These are phyloP conservation scores for Amanita thiersii DNA, from an alignment of 768 basidiomycete species.

Conservation along the genomic window DNA sequence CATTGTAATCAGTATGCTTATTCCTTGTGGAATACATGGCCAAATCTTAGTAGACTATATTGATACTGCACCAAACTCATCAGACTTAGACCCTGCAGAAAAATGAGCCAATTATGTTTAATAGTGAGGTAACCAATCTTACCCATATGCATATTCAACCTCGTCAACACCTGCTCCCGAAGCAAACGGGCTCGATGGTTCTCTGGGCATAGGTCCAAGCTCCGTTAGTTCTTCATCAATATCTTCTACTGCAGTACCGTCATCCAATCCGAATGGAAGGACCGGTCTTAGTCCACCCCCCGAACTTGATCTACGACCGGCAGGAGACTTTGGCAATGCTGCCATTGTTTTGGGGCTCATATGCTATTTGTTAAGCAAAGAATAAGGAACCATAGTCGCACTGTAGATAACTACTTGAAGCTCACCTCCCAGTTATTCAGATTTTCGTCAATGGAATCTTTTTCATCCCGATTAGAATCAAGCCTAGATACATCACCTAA, in stretches of 20 bases:
- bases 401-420: constrained; percentile 5
- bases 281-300: constrained; percentile 83
- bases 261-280: constrained; percentile 63
- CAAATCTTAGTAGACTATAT: too few species aligned
- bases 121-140: constrained; percentile 21
- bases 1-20: too few species aligned
- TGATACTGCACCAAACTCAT: background rate
- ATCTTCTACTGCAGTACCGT: constrained; percentile 65
- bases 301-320: constrained; percentile 77
- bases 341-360: constrained; percentile 96
- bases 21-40: too few species aligned
- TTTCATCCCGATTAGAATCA: constrained; percentile 51
- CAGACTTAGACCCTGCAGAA: constrained; percentile 8
- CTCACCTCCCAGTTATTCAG: constrained; percentile 94
- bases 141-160: constrained; percentile 86
- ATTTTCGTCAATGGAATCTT: constrained; percentile 68
- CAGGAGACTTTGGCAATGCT: constrained; percentile 86
- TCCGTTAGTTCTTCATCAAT: constrained; percentile 70
- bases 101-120: constrained; percentile 1
- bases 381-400: background rate
- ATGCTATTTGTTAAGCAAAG: constrained; percentile 44
- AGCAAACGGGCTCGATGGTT: constrained; percentile 64
- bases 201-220: constrained; percentile 69
- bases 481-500: constrained; percentile 73
- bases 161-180: constrained; percentile 82